Evolutionary conservation across 495 filamentous ascomycete species (phyloP), one percentile per base, ranked within the genome.

Genomic region (Daldinia bambusicola): DNA sequence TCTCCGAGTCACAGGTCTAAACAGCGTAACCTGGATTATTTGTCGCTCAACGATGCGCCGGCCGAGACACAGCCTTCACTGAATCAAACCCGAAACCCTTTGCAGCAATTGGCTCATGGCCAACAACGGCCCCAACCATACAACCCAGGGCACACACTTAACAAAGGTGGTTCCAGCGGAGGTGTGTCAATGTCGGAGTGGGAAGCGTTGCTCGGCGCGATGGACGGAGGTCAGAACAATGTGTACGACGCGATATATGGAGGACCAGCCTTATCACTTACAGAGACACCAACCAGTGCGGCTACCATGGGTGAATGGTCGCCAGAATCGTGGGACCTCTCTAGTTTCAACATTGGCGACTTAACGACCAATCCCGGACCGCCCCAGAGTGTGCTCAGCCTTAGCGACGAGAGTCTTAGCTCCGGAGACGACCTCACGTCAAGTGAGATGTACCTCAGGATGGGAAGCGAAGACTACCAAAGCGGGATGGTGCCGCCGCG

Each of bases 191-290:
- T 88, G 60, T 83, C 88, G 0, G 92, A 94, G 67, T 95, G 93
- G 93, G 92, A 94, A 75, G 86, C 88, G 12, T 84, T 95, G 0
- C 82, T 94, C 16, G 89, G 89, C 43, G 89, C 88, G 38, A 88
- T 97, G 80, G 93, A 95, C 66, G 88, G 88, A 37, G 92, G 90
- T 4, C 88, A 87, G 72, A 88, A 89, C 14, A 94, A 93, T 74
- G 88, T 95, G 9, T 95, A 93, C 83, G 92, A 92, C 68, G 89
- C 90, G 9, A 93, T 95, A 59, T 94, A 94, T 73, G 92, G 91
- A 53, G 91, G 91, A 13, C 87, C 87, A 50, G 84, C 87, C 13
- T 51, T 85, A 4, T 77, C 76, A 9, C 37, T 84, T 20, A 70
- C 79, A 20, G 83, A 83, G 14, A 83, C 76, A 6, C 75, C 81